A percentile compares a stretch with the other conserved stretches of the same genome.
Evolutionary conservation across 331 rosid genomes (phyloP).

Genomic region (Pyrus hybrid): DNA sequence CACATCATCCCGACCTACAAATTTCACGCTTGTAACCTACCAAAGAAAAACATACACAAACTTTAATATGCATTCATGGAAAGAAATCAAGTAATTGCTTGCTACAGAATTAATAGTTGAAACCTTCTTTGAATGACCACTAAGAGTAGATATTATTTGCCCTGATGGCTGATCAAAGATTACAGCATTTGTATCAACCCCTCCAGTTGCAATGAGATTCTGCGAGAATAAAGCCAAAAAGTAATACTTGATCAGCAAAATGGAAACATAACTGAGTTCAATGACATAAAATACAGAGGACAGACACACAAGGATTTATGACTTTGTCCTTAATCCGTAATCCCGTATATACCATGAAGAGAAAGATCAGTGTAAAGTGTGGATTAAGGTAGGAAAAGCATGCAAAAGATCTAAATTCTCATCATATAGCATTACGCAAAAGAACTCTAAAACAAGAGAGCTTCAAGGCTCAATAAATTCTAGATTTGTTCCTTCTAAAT

Average conservation of each 20-base stretch:
- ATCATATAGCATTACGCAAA: background rate
- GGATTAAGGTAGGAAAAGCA: no score
- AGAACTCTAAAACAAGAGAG: background rate
- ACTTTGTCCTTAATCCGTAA: no score
- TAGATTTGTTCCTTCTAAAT: background rate
- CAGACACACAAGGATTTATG: no score
- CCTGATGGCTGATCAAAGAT: constrained; percentile 85
- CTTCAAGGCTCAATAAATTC: background rate
- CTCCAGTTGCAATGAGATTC: constrained; percentile 95
- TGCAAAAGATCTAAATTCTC: no score
- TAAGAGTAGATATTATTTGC: constrained; percentile 83
- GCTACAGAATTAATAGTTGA: constrained; percentile 6
- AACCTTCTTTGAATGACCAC: constrained; percentile 97
- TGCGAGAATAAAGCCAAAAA: background rate
- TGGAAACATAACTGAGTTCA: no score
- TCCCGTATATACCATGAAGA: no score
- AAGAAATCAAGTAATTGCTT: background rate
- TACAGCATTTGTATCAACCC: constrained; percentile 88
- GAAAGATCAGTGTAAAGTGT: no score
- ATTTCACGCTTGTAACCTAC: constrained; percentile 85
- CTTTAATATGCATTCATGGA: background rate
- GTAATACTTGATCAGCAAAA: no score
- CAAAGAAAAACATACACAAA: constrained; percentile 4
- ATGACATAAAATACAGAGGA: no score
- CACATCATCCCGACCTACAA: constrained; percentile 66